Evolutionary conservation across 179 eudicot genomes (phyloP).

Genomic region (Gypsophila paniculata): DNA sequence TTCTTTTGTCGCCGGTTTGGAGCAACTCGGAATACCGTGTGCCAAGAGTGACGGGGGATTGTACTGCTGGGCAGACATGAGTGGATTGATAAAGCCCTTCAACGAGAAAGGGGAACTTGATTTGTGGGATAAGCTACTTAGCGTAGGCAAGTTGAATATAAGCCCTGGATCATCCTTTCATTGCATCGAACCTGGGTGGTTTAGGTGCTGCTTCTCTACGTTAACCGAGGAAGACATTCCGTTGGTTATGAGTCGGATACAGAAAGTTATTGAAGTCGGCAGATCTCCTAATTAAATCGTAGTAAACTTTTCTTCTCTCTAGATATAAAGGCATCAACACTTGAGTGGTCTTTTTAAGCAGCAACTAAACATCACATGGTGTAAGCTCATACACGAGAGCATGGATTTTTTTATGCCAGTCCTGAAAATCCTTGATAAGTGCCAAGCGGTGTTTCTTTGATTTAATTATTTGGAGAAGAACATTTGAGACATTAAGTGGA

Average conservation of each 20-base stretch:
- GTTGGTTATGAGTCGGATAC: slow-evolving; percentile 44
- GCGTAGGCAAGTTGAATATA: slow-evolving; percentile 56
- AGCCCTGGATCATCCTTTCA: slow-evolving; percentile 80
- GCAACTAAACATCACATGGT: background rate
- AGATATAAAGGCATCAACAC: background rate
- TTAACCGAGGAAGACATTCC: slow-evolving; percentile 57
- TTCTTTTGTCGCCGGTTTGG: slow-evolving; percentile 55
- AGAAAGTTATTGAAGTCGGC: slow-evolving; percentile 19
- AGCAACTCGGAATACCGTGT: slow-evolving; percentile 52
- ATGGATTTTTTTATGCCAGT: background rate
- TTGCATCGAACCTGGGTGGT: slow-evolving; percentile 94
- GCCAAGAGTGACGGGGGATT: slow-evolving; percentile 66
- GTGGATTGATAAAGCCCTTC: slow-evolving; percentile 51
- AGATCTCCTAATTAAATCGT: slow-evolving; percentile 5
- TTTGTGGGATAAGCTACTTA: slow-evolving; percentile 69
- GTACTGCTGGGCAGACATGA: slow-evolving; percentile 79
- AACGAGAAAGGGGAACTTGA: slow-evolving; percentile 80
- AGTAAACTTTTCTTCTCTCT: background rate
- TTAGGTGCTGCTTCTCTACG: slow-evolving; percentile 73
- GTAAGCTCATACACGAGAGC: background rate
- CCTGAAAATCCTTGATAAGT: too few relatives aligned
- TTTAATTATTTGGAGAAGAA: slow-evolving; percentile 3
- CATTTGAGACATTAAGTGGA: background rate
- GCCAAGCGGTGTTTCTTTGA: too few relatives aligned
- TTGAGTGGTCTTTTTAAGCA: background rate